Base-by-base conservation (phyloP, 2,329 filamentous ascomycete genomes). In the Pseudocercospora musae region DNA sequence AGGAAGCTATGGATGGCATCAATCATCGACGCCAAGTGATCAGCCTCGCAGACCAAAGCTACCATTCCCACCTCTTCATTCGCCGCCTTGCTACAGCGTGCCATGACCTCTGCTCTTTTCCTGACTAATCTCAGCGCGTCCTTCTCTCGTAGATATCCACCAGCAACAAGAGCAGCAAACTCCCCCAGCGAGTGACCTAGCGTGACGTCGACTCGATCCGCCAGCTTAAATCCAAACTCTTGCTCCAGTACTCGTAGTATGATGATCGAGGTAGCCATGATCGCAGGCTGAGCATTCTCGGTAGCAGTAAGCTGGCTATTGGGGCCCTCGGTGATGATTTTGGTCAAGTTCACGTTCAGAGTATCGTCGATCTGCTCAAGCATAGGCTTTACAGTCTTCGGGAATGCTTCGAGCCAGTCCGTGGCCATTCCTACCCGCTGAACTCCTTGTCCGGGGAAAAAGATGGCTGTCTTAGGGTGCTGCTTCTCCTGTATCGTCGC, bases 131-230 rank as follows among this genome's bases (percentile, higher is more conserved):
- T 85, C 64, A 97, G 79, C 58, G 91, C 90, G 77, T 96, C 91
- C 56, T 84, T 78, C 73, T 96, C 95, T 31, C 83, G 79, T 33
- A 97, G 81, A 75, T 95, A 91, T 1, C 91, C 91, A 21, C 89
- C 90, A 0, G 92, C 90, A 0, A 96, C 92, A 49, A 98, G 82
- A 1, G 94, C 93, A 0, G 94, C 91, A 72, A 97, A 98, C 76
- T 97, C 94, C 54, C 94, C 94, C 10, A 98, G 82, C 4, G 91
- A 96, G 78, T 98, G 94, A 9, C 94, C 94, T 23, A 97, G 82
- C 0, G 90, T 91, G 37, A 96, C 87, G 77, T 96, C 91, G 48
- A 92, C 87, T 62, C 88, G 83, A 60, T 90, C 85, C 8, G 81
- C 78, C 6, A 88, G 84, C 61, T 85, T 82, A 78, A 97, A 96